These are phyloP conservation scores for Emmonsiellopsis sp. DNA, from an alignment of 2,329 filamentous ascomycete species.

Conservation along the genomic window DNA sequence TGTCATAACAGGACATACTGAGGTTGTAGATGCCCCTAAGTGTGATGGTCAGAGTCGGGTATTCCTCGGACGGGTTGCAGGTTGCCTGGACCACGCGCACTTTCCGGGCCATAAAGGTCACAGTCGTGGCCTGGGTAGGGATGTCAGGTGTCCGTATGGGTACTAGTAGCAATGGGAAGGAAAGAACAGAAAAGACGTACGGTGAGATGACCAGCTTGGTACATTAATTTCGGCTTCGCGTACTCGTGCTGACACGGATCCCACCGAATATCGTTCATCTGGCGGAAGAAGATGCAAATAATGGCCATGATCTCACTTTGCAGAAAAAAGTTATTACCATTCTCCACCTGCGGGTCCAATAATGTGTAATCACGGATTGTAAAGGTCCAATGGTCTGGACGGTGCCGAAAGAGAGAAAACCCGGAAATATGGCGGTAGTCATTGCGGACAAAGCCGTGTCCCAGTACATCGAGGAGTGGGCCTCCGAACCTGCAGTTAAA, in stretches of 20 bases:
- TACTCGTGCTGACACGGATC: not conserved
- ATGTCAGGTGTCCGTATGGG: conserved; percentile 1
- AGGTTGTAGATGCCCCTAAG: no score
- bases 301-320: not conserved
- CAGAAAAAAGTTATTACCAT: not conserved
- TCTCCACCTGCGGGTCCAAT: not conserved
- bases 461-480: not conserved
- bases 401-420: not conserved
- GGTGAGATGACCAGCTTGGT: not conserved
- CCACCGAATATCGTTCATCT: conserved; percentile 4
- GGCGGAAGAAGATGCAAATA: conserved; percentile 1
- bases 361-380: not conserved
- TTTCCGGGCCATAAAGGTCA: conserved; percentile 4
- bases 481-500: not conserved
- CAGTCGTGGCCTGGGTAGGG: not conserved
- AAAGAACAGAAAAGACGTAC: not conserved
- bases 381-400: not conserved
- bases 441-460: not conserved
- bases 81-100: no score
- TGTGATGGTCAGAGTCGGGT: no score
- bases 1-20: no score
- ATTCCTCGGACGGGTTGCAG: no score
- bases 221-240: not conserved
- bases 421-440: not conserved
- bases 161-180: not conserved